These are phyloP conservation scores for Pyricularia sp. DNA, from an alignment of 2,329 filamentous ascomycete genomes.

Conservation along the genomic window DNA sequence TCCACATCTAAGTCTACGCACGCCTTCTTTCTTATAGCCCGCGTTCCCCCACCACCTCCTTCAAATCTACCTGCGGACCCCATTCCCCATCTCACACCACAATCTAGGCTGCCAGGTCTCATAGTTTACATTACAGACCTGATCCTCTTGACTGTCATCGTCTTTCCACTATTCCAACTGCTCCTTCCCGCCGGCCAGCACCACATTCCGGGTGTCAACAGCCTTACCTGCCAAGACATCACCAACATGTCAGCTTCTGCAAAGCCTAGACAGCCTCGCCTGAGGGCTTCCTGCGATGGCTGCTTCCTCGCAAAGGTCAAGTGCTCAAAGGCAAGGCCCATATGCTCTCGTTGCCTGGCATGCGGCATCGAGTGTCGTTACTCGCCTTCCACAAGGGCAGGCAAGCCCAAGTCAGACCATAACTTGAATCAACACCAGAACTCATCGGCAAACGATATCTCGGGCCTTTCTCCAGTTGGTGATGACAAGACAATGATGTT, in stretches of 20 bases:
- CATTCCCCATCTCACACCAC: not conserved
- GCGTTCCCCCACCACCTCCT: constrained; percentile 3
- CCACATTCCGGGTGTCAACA: not conserved
- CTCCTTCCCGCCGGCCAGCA: not conserved
- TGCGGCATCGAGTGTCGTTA: constrained; percentile 41
- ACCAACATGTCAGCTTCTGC: constrained; percentile 12
- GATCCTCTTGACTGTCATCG: not conserved
- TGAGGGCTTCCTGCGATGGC: constrained; percentile 37
- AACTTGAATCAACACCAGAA: constrained; percentile 11
- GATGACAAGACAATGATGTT: constrained; percentile 23
- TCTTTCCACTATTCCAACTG: not conserved
- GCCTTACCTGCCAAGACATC: not conserved
- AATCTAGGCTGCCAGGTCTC: not conserved
- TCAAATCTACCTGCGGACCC: not conserved
- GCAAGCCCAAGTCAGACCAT: constrained; percentile 35
- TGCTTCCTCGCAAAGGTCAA: constrained; percentile 49
- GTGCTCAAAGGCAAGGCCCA: constrained; percentile 42
- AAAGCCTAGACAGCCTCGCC: constrained; percentile 18
- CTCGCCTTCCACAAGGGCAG: constrained; percentile 40
- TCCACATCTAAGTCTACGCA: not conserved
- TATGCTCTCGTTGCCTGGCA: constrained; percentile 40
- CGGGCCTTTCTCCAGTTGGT: constrained; percentile 14
- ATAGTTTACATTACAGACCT: not conserved
- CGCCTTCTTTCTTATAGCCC: constrained; percentile 5
- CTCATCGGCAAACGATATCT: constrained; percentile 10